These are phyloP conservation scores for Luvunga scandens DNA, from an alignment of 345 rosid species.

Conservation along the genomic window DNA sequence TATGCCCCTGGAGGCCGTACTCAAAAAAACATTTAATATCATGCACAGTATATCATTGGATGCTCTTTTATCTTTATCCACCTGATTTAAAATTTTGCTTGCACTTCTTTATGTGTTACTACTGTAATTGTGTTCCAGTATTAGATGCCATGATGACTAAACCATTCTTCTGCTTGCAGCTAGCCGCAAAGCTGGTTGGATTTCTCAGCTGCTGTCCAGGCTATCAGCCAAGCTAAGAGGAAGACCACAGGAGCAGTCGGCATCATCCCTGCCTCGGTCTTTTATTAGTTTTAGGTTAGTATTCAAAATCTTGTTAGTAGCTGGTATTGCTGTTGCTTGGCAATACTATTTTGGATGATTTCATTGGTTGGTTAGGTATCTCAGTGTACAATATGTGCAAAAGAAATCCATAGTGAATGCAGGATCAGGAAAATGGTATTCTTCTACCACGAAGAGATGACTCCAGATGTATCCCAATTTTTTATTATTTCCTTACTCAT, in stretches of 20 bases:
- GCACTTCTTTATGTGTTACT: background rate
- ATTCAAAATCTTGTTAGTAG: constrained; percentile 56
- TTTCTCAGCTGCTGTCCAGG: constrained; percentile 43
- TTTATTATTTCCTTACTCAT: constrained; percentile 9
- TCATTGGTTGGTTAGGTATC: background rate
- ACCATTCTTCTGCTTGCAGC: constrained; percentile 33
- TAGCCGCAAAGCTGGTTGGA: constrained; percentile 37
- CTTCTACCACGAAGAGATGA: background rate
- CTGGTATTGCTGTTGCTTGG: constrained; percentile 65
- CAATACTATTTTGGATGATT: constrained; percentile 46
- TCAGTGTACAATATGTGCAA: constrained; percentile 24
- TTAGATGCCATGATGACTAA: background rate
- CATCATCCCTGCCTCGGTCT: constrained; percentile 29
- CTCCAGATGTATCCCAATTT: background rate
- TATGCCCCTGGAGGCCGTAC: background rate
- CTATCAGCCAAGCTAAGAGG: constrained; percentile 60
- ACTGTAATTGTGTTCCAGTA: background rate
- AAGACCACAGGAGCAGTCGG: constrained; percentile 30
- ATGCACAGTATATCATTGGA: background rate
- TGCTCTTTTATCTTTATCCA: background rate
- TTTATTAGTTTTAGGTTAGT: constrained; percentile 42
- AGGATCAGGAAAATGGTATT: background rate
- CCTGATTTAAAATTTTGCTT: background rate
- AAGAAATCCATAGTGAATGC: constrained; percentile 2
- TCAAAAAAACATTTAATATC: background rate